Percentiles rank a stretch among this genome's conserved stretches.
phyloP scores from a whole-genome alignment of 768 basidiomycete species.

The Tulasnella sp. region DNA sequence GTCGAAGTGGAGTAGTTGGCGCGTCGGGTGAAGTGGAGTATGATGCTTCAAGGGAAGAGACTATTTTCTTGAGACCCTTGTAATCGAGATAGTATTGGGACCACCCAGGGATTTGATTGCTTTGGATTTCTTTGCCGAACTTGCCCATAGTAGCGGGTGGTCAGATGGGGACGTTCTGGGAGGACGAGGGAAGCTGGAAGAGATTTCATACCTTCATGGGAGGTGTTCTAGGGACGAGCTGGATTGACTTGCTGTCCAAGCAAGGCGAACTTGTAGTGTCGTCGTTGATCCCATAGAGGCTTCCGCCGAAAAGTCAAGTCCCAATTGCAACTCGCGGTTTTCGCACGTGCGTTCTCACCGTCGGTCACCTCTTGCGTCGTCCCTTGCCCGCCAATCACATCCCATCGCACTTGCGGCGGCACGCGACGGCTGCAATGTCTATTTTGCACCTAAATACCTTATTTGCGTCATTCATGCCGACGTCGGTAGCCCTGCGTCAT shows the following conservation, averaged over 20 bases:
- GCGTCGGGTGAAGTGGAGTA: conserved; percentile 22
- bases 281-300: conserved; percentile 5
- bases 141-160: conserved; percentile 36
- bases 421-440: neutral
- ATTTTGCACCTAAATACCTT: conserved; percentile 6
- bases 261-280: conserved; percentile 12
- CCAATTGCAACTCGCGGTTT: conserved; percentile 13
- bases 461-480: neutral
- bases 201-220: conserved; percentile 12
- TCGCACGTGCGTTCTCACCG: conserved; percentile 16
- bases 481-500: neutral
- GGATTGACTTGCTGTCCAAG: conserved; percentile 8
- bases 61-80: conserved; percentile 97
- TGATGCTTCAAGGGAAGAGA: conserved; percentile 69
- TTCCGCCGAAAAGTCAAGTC: neutral
- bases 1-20: conserved; percentile 24
- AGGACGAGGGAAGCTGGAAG: conserved; percentile 3
- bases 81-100: conserved; percentile 94
- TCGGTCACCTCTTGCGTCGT: neutral
- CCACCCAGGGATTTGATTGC: conserved; percentile 97
- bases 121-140: conserved; percentile 98
- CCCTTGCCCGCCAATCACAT: neutral
- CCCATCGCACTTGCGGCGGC: neutral
- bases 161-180: conserved; percentile 7
- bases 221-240: neutral